A percentile compares a stretch with the other conserved stretches of the same genome.
Evolutionary conservation across 1,284 basidiomycete genomes (phyloP).

Genomic region (Athelia psychrophila): DNA sequence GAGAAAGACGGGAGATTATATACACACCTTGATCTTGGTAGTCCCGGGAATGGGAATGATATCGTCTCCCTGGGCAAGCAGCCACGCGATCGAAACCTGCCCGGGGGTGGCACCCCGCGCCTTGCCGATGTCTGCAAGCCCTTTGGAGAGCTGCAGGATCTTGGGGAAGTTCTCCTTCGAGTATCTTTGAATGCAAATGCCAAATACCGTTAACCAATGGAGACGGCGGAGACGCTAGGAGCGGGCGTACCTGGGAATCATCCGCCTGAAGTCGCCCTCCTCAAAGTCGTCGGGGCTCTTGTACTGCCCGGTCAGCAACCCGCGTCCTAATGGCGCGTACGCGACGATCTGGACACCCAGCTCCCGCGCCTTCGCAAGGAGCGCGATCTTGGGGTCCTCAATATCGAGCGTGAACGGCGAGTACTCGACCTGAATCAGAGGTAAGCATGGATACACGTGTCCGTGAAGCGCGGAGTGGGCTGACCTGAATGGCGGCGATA

Average conservation of each 20-base stretch:
- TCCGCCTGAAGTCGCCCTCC: constrained; percentile 35
- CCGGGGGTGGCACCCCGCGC: constrained; percentile 46
- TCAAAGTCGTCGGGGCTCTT: constrained; percentile 46
- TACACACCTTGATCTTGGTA: constrained; percentile 36
- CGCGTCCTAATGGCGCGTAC: constrained; percentile 40
- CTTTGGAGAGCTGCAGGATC: constrained; percentile 48
- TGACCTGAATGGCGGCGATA: constrained; percentile 48
- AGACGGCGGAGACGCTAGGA: neutral
- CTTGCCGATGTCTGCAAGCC: constrained; percentile 40
- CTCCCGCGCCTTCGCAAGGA: constrained; percentile 37
- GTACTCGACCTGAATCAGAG: constrained; percentile 40
- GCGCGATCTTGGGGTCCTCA: constrained; percentile 34
- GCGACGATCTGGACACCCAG: constrained; percentile 34
- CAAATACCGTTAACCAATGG: neutral
- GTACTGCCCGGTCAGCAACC: constrained; percentile 38
- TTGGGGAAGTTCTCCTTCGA: constrained; percentile 53
- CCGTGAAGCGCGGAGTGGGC: too few species aligned
- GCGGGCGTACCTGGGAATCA: constrained; percentile 11
- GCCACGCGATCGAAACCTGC: constrained; percentile 64
- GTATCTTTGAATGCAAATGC: constrained; percentile 24
- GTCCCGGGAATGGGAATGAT: constrained; percentile 56
- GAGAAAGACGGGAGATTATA: neutral
- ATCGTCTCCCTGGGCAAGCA: constrained; percentile 50
- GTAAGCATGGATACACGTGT: too few species aligned
- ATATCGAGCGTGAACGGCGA: constrained; percentile 47